Percentiles rank a stretch among this genome's conserved stretches.
phyloP scores from a whole-genome alignment of 2,329 filamentous ascomycete genomes.

The Ophiostoma ulmi region DNA sequence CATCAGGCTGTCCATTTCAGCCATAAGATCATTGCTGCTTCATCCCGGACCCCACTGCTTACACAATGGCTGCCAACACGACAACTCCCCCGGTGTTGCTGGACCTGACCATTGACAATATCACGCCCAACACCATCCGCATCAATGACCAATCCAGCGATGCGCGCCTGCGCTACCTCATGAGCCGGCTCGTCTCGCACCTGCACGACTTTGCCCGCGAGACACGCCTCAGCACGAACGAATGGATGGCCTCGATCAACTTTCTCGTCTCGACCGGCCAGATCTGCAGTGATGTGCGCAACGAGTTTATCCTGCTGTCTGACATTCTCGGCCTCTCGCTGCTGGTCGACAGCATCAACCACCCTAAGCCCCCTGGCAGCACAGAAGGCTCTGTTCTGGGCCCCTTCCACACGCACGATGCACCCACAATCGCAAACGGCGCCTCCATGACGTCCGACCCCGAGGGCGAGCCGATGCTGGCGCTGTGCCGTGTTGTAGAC shows the following conservation, averaged over 20 bases:
- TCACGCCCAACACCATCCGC: slow-evolving; percentile 67
- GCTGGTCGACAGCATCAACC: slow-evolving; percentile 76
- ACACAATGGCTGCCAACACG: slow-evolving; percentile 17
- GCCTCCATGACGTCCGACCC: slow-evolving; percentile 62
- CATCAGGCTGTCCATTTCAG: neutral
- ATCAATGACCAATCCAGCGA: slow-evolving; percentile 69
- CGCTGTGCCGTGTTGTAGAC: slow-evolving; percentile 67
- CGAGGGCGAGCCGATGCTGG: slow-evolving; percentile 63
- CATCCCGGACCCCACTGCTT: neutral
- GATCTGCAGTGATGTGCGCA: slow-evolving; percentile 67
- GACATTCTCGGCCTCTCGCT: slow-evolving; percentile 75
- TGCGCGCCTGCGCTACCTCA: slow-evolving; percentile 62
- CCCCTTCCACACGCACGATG: slow-evolving; percentile 79
- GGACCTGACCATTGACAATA: slow-evolving; percentile 72
- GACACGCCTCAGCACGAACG: slow-evolving; percentile 66
- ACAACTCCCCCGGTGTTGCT: slow-evolving; percentile 30
- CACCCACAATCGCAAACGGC: slow-evolving; percentile 53
- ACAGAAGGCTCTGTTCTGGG: slow-evolving; percentile 79
- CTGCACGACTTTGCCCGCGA: slow-evolving; percentile 78
- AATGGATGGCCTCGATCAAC: slow-evolving; percentile 70
- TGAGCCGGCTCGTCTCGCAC: slow-evolving; percentile 69
- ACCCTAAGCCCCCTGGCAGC: slow-evolving; percentile 64
- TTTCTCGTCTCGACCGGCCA: slow-evolving; percentile 70
- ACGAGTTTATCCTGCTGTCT: slow-evolving; percentile 78
- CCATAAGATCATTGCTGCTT: neutral